Percentiles rank a stretch among this genome's conserved stretches.
These are phyloP conservation scores for Boletus vermiculosoides DNA, from an alignment of 768 basidiomycete genomes.

Conservation along the genomic window DNA sequence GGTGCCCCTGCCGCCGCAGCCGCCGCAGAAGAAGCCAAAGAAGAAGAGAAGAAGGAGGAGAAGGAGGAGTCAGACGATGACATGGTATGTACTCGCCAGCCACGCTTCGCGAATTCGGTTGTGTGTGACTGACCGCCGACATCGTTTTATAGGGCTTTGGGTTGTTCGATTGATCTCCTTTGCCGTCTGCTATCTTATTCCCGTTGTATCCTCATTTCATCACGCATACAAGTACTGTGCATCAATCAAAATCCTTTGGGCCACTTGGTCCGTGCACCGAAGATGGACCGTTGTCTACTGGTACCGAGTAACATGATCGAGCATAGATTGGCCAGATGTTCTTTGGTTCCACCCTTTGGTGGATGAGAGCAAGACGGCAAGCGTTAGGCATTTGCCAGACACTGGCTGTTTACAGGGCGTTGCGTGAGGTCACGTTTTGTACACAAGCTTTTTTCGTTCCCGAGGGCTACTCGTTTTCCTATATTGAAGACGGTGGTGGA, in stretches of 20 bases:
- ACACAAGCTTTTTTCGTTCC: too few species aligned
- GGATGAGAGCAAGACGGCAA: too few species aligned
- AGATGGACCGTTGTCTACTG: background rate
- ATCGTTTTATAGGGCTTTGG: conserved; percentile 76
- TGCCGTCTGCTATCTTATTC: conserved; percentile 27
- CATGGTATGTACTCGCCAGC: conserved; percentile 16
- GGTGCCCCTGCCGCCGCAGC: conserved; percentile 50
- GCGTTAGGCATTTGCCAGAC: too few species aligned
- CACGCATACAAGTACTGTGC: conserved; percentile 20
- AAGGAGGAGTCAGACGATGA: conserved; percentile 90
- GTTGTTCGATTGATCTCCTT: conserved; percentile 78
- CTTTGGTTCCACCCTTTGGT: background rate
- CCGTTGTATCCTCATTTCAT: conserved; percentile 16
- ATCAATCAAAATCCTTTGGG: conserved; percentile 25
- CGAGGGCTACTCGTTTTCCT: conserved; percentile 7
- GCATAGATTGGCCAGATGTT: too few species aligned
- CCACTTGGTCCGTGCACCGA: conserved; percentile 16
- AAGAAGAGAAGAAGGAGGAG: conserved; percentile 84
- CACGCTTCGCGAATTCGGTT: background rate
- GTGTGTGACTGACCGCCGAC: background rate
- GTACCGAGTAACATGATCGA: background rate
- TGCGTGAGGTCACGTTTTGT: too few species aligned
- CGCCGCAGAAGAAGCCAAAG: conserved; percentile 71
- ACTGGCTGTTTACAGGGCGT: too few species aligned
- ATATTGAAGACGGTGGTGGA: conserved; percentile 19